Evolutionary conservation across 331 rosid genomes (phyloP).

Genomic region (Acacia concinna): DNA sequence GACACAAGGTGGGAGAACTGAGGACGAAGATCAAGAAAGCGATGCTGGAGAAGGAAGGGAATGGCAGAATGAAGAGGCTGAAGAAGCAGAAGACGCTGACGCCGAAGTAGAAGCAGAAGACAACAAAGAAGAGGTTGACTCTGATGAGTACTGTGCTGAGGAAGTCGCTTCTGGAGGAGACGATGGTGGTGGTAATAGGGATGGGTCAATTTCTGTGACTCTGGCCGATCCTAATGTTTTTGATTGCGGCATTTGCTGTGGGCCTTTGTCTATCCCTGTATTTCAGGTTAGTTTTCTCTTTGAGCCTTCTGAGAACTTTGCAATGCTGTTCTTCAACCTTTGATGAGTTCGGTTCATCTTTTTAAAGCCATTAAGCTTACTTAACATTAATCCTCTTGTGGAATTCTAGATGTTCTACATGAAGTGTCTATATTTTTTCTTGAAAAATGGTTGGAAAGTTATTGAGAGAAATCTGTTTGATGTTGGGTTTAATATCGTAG

Average conservation of each 20-base stretch:
- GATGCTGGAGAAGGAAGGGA: neutral
- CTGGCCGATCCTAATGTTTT: constrained; percentile 51
- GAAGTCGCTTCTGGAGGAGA: neutral
- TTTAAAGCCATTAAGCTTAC: too few species aligned
- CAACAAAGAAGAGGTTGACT: too few species aligned
- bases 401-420: too few species aligned
- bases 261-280: constrained; percentile 47
- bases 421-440: too few species aligned
- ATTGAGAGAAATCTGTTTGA: too few species aligned
- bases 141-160: neutral
- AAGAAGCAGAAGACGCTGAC: neutral
- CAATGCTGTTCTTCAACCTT: too few species aligned
- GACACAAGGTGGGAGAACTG: neutral
- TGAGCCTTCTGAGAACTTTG: too few species aligned
- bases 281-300: constrained; percentile 63
- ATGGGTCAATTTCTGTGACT: constrained; percentile 22
- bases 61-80: neutral
- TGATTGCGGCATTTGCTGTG: constrained; percentile 58
- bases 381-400: too few species aligned
- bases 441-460: too few species aligned
- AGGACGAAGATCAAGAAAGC: neutral
- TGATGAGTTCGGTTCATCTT: too few species aligned
- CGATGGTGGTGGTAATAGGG: neutral
- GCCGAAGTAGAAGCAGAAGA: neutral
- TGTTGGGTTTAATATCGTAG: too few species aligned